Percentiles rank a stretch among this genome's conserved stretches.
Evolutionary conservation across 176 grass and related monocot genomes (phyloP).

Genomic region (Elymus sibiricus): DNA sequence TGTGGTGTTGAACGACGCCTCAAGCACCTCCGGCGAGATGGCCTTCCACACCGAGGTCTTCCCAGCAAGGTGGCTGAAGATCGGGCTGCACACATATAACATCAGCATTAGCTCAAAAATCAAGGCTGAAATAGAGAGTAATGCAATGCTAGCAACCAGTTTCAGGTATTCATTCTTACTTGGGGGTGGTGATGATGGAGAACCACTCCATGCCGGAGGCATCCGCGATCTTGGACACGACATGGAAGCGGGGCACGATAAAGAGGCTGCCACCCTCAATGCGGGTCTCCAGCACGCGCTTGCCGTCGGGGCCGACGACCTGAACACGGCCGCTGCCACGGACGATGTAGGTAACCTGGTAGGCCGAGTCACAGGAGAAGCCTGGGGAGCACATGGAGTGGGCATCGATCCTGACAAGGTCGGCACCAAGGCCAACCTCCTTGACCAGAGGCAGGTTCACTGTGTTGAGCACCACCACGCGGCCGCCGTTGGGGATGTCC

Average conservation of each 20-base stretch:
- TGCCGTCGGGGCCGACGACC: constrained; percentile 69
- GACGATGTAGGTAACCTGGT: constrained; percentile 82
- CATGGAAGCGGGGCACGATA: constrained; percentile 82
- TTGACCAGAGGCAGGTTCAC: constrained; percentile 67
- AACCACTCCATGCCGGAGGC: constrained; percentile 81
- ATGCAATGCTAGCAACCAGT: neutral
- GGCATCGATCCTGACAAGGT: constrained; percentile 68
- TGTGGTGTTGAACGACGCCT: constrained; percentile 57
- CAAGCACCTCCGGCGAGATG: constrained; percentile 64
- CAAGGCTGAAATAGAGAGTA: too few relatives aligned
- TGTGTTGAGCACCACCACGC: constrained; percentile 84
- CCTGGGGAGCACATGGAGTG: constrained; percentile 93
- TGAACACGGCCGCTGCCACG: constrained; percentile 75
- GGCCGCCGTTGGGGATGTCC: constrained; percentile 67
- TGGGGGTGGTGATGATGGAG: constrained; percentile 90
- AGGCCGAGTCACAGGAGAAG: constrained; percentile 88
- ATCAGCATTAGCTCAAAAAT: neutral
- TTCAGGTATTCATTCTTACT: constrained; percentile 28
- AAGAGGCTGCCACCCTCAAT: constrained; percentile 60
- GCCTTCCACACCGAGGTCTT: constrained; percentile 93
- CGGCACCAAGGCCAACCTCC: constrained; percentile 70
- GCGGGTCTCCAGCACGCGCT: constrained; percentile 57
- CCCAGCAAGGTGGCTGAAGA: constrained; percentile 73
- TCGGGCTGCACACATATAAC: constrained; percentile 39
- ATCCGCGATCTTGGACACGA: constrained; percentile 89